A percentile compares a stretch with the other conserved stretches of the same genome.
Conservation (phyloP, 495 filamentous ascomycete genomes). For the Beverwykella pulmonaria region DNA sequence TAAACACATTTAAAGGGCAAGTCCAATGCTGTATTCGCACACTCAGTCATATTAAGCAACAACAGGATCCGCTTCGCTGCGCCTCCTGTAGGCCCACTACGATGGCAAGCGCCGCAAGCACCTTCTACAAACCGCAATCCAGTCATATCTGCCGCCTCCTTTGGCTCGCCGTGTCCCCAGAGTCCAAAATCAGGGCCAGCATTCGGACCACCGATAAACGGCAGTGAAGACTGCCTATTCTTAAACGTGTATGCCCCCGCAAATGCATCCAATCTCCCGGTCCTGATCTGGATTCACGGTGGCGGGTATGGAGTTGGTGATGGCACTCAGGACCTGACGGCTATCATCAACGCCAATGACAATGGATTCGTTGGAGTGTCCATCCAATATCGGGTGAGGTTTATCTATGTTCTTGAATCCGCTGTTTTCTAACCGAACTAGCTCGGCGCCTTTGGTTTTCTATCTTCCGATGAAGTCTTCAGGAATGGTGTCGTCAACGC, state of each 20-base stretch:
- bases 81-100: conserved; percentile 14
- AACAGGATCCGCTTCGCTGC: conserved; percentile 32
- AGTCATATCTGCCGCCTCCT: conserved; percentile 9
- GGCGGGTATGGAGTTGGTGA: conserved; percentile 42
- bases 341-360: conserved; percentile 40
- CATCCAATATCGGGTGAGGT: conserved; percentile 43
- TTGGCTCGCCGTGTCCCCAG: conserved; percentile 9
- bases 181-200: not conserved
- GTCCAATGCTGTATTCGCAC: not conserved
- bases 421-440: conserved; percentile 6
- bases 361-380: conserved; percentile 41
- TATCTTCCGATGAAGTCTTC: conserved; percentile 40
- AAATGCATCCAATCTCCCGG: conserved; percentile 29
- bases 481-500: conserved; percentile 41
- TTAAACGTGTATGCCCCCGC: conserved; percentile 30
- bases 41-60: not conserved
- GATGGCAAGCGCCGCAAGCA: conserved; percentile 42
- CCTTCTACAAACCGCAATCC: conserved; percentile 35
- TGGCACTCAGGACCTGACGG: conserved; percentile 32
- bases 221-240: conserved; percentile 44
- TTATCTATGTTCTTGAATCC: not conserved
- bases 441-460: conserved; percentile 19
- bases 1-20: conserved; percentile 34
- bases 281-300: conserved; percentile 45
- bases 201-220: not conserved